A percentile compares a stretch with the other conserved stretches of the same genome.
These are phyloP conservation scores for Aegilops speltoides DNA, from an alignment of 176 grass and related monocot genomes.

Conservation along the genomic window DNA sequence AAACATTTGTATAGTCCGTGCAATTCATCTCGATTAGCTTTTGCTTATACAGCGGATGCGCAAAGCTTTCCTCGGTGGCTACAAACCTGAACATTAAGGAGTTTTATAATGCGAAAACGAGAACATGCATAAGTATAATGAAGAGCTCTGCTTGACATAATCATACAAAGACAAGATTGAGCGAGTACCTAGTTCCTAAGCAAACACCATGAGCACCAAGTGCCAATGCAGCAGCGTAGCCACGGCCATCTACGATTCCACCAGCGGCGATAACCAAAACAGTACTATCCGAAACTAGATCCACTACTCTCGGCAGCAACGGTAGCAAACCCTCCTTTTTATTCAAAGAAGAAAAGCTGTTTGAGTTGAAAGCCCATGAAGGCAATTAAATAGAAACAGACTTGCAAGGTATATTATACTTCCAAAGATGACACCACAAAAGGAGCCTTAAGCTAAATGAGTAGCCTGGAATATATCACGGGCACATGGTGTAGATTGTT, in stretches of 20 bases:
- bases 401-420: background rate
- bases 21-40: conserved; percentile 59
- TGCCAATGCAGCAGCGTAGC: conserved; percentile 73
- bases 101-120: background rate
- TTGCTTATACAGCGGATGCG: conserved; percentile 81
- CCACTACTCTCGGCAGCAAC: conserved; percentile 71
- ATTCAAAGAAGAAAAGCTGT: conserved; percentile 9
- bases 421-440: background rate
- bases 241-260: conserved; percentile 85
- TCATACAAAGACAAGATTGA: background rate
- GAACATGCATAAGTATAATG: background rate
- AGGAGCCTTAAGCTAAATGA: background rate
- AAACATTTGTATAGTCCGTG: conserved; percentile 73
- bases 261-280: conserved; percentile 70
- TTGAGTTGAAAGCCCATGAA: conserved; percentile 13
- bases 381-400: background rate
- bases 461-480: background rate
- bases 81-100: conserved; percentile 60
- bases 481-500: conserved; percentile 7
- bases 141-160: background rate
- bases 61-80: conserved; percentile 79
- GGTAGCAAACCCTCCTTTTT: conserved; percentile 67
- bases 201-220: conserved; percentile 84
- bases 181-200: conserved; percentile 79
- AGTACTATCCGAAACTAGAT: conserved; percentile 59